Percentiles rank a stretch among this genome's conserved stretches.
Evolutionary conservation across 2,329 filamentous ascomycete genomes (phyloP).

Genomic region (Xylaria digitata): DNA sequence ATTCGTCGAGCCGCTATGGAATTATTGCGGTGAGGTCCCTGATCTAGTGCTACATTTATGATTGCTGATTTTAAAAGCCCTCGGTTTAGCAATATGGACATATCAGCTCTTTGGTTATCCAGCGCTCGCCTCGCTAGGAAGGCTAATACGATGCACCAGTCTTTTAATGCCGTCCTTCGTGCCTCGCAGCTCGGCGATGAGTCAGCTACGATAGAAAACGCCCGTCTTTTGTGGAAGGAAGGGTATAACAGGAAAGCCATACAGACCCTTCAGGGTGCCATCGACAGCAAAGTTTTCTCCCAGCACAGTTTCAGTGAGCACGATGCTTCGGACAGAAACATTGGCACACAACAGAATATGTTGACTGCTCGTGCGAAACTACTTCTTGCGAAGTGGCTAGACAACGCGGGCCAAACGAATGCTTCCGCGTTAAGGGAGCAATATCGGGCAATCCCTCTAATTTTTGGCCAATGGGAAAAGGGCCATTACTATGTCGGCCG

Average conservation of each 20-base stretch:
- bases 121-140: constrained; percentile 90
- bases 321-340: constrained; percentile 54
- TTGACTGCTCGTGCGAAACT: constrained; percentile 84
- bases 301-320: constrained; percentile 54
- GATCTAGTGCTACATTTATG: constrained; percentile 14
- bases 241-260: constrained; percentile 95
- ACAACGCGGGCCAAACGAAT: constrained; percentile 92
- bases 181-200: constrained; percentile 86
- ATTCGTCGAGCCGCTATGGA: constrained; percentile 90
- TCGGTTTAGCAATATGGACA: constrained; percentile 75
- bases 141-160: constrained; percentile 82
- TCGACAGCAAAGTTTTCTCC: constrained; percentile 81
- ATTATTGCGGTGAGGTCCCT: constrained; percentile 69
- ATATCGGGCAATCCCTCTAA: constrained; percentile 84
- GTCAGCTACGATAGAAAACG: constrained; percentile 93
- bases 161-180: constrained; percentile 92
- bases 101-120: constrained; percentile 85
- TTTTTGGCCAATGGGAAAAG: constrained; percentile 85
- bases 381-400: constrained; percentile 95
- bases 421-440: constrained; percentile 81
- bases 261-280: constrained; percentile 86
- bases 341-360: constrained; percentile 65
- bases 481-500: constrained; percentile 96
- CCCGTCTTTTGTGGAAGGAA: constrained; percentile 91
- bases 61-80: constrained; percentile 56